Evolutionary conservation across 257 asterid species (phyloP).

Genomic region (Solanum sitiens): DNA sequence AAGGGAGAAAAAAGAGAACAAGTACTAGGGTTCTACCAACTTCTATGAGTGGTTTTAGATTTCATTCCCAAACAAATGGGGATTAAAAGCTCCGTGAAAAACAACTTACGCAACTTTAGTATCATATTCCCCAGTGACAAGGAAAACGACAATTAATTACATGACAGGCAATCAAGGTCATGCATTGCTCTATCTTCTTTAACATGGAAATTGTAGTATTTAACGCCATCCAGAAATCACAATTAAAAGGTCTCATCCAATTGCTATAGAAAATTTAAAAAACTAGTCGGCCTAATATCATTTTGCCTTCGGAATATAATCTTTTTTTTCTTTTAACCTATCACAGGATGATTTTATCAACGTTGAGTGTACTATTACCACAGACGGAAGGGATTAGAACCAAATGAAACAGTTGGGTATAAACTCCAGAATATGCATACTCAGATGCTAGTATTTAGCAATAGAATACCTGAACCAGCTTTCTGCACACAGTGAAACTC

Average conservation of each 20-base stretch:
- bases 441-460: background rate
- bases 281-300: background rate
- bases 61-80: background rate
- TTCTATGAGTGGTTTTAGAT: background rate
- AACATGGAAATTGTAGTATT: background rate
- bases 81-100: background rate
- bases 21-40: background rate
- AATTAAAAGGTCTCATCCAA: background rate
- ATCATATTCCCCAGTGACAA: background rate
- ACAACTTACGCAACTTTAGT: background rate
- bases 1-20: background rate
- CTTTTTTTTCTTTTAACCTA: background rate
- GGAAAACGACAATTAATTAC: background rate
- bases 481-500: constrained; percentile 82
- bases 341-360: background rate
- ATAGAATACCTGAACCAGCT: constrained; percentile 70
- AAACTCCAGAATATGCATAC: background rate
- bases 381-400: background rate
- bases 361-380: background rate
- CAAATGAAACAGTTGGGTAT: background rate
- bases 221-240: background rate
- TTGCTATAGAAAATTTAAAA: background rate
- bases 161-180: background rate
- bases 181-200: background rate
- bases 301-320: background rate